phyloP scores from a whole-genome alignment of 2,329 filamentous ascomycete genomes.

The Penicillium sp. region DNA sequence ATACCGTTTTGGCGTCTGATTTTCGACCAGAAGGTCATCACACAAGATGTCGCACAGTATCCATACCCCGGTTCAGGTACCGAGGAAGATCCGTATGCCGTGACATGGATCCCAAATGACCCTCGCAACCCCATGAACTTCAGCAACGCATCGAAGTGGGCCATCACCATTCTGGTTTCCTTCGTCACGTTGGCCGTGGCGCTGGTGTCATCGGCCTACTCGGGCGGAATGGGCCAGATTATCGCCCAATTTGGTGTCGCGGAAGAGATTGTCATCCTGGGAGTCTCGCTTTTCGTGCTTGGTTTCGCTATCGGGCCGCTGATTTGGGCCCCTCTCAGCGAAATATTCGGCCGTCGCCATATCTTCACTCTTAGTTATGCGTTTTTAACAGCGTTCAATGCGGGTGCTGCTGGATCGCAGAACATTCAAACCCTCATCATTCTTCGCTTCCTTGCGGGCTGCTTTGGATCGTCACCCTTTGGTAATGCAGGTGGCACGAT shows the following conservation, averaged over 20 bases:
- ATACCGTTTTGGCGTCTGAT: constrained; percentile 33
- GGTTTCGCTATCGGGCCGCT: constrained; percentile 46
- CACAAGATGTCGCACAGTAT: constrained; percentile 28
- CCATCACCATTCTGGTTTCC: constrained; percentile 36
- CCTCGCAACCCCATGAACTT: constrained; percentile 43
- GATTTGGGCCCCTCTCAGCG: constrained; percentile 41
- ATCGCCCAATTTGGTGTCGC: constrained; percentile 31
- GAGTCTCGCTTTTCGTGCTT: constrained; percentile 44
- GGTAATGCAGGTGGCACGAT: constrained; percentile 62
- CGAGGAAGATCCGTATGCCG: constrained; percentile 39
- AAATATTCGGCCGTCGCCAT: constrained; percentile 34
- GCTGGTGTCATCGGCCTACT: constrained; percentile 42
- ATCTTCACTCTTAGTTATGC: constrained; percentile 30
- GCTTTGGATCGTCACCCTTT: constrained; percentile 60
- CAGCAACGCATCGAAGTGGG: constrained; percentile 35
- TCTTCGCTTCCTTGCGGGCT: constrained; percentile 63
- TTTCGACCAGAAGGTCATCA: constrained; percentile 32
- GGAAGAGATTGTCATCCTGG: constrained; percentile 37
- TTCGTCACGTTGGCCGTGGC: constrained; percentile 40
- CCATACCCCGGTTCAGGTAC: constrained; percentile 39
- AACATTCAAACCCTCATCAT: constrained; percentile 61
- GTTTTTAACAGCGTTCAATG: constrained; percentile 60
- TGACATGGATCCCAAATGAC: constrained; percentile 41
- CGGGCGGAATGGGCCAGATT: constrained; percentile 36
- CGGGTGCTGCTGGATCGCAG: constrained; percentile 55